A percentile compares a stretch with the other conserved stretches of the same genome.
phyloP scores from a whole-genome alignment of 2,329 filamentous ascomycete genomes.

The Rhynchosporium secalis region DNA sequence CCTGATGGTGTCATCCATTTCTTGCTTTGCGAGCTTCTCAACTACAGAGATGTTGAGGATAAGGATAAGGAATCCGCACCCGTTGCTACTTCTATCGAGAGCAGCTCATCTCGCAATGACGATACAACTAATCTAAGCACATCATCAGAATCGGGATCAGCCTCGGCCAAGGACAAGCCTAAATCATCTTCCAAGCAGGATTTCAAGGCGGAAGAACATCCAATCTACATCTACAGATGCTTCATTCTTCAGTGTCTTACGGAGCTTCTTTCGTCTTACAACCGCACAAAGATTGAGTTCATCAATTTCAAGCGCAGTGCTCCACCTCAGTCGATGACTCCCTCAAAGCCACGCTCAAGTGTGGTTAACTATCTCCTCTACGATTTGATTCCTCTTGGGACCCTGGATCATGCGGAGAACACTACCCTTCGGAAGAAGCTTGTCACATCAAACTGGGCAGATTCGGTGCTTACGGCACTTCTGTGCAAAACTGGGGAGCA shows the following conservation, averaged over 20 bases:
- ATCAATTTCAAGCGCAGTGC: conserved; percentile 98
- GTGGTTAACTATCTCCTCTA: conserved; percentile 93
- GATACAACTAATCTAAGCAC: conserved; percentile 34
- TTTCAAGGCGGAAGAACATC: conserved; percentile 91
- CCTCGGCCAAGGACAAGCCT: conserved; percentile 29
- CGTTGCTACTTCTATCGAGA: conserved; percentile 22
- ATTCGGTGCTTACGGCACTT: conserved; percentile 81
- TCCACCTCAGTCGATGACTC: conserved; percentile 75
- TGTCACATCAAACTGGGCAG: conserved; percentile 82
- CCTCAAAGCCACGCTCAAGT: conserved; percentile 89
- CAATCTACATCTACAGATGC: conserved; percentile 94
- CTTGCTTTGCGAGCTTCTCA: conserved; percentile 85
- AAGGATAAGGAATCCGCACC: conserved; percentile 68
- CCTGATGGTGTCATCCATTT: conserved; percentile 96
- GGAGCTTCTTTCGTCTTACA: conserved; percentile 89
- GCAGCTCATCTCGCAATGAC: conserved; percentile 24
- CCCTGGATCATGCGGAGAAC: conserved; percentile 70
- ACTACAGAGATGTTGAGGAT: conserved; percentile 90
- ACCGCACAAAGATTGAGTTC: conserved; percentile 94
- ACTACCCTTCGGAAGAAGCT: conserved; percentile 79
- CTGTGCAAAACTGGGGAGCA: conserved; percentile 86
- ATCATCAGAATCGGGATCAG: conserved; percentile 40
- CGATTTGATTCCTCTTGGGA: conserved; percentile 66
- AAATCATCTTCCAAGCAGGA: conserved; percentile 69
- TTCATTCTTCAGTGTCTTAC: conserved; percentile 90